Conservation (phyloP, 2,329 filamentous ascomycete genomes). For the Lachnellula arida region DNA sequence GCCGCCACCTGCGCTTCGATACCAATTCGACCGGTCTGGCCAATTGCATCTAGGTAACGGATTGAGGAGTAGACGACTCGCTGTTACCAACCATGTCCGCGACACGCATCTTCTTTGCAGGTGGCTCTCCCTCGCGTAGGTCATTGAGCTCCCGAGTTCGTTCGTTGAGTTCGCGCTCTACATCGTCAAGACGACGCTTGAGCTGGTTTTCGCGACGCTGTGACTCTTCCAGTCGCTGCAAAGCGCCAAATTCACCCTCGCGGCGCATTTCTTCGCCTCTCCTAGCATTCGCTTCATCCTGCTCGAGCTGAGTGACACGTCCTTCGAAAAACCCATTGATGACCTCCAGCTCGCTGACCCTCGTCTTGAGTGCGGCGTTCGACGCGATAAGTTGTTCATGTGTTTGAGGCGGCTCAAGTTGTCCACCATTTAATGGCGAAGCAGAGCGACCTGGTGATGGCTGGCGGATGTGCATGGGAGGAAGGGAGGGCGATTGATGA, state of each 20-base stretch:
- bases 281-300: slow-evolving; percentile 65
- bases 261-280: slow-evolving; percentile 53
- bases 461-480: slow-evolving; percentile 46
- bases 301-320: slow-evolving; percentile 70
- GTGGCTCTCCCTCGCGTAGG: slow-evolving; percentile 39
- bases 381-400: slow-evolving; percentile 75
- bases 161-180: slow-evolving; percentile 52
- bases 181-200: slow-evolving; percentile 75
- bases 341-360: slow-evolving; percentile 90
- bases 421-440: slow-evolving; percentile 47
- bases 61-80: slow-evolving; percentile 30
- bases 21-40: neutral
- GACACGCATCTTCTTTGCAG: slow-evolving; percentile 51
- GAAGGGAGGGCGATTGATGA: slow-evolving; percentile 48
- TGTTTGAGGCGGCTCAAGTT: slow-evolving; percentile 67
- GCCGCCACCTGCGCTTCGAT: neutral
- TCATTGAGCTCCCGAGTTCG: slow-evolving; percentile 33
- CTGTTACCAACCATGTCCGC: slow-evolving; percentile 41
- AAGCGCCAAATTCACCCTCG: slow-evolving; percentile 51
- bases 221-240: slow-evolving; percentile 67
- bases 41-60: slow-evolving; percentile 19
- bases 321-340: slow-evolving; percentile 83
- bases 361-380: slow-evolving; percentile 87
- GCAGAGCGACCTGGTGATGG: slow-evolving; percentile 56
- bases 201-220: slow-evolving; percentile 75